Base-by-base conservation (phyloP, 805 yeast genomes). In the Candida koratica region DNA sequence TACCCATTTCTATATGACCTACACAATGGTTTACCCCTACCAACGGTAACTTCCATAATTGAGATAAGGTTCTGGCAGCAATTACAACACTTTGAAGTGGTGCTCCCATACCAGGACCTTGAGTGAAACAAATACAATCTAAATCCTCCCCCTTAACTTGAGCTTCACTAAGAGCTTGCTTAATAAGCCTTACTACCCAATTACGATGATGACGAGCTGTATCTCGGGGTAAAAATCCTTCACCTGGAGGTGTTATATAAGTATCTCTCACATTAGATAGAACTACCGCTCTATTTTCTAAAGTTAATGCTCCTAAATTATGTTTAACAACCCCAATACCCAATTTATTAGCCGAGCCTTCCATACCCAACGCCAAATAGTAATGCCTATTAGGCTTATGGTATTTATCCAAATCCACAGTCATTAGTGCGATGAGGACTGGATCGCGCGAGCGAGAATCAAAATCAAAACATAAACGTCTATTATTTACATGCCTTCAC, bases 71-170 rank as follows among this genome's bases (percentile, higher is more conserved):
- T 53, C 99, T 68, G 1, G 98, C 97, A 1, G 95, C 94, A 32
- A 93, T 71, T 3, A 83, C 97, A 25, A 88, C 96, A 38, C 90
- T 79, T 49, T 93, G 95, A 36, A 93, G 64, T 0, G 99, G 99
- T 1, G 97, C 97, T 2, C 99, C 99, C 97, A 93, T 93, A 1
- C 99, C 99, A 0, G 98, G 99, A 4, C 98, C 98, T 60, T 84
- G 94, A 1, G 98, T 93, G 57, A 93, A 93, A 57, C 96, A 87
- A 32, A 93, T 84, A 33, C 84, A 81, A 58, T 84, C 89, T 5
- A 82, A 52, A 30, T 84, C 84, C 6, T 47, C 41, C 5, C 71
- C 66, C 1, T 49, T 46, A 5, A 86, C 51, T 0, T 61, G 57
- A 1, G 94, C 81, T 27, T 81, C 89, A 2, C 56, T 55, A 27